Evolutionary conservation across 495 filamentous ascomycete genomes (phyloP), one percentile per base, ranked within the genome.

Genomic region (Apiosordaria backusii): DNA sequence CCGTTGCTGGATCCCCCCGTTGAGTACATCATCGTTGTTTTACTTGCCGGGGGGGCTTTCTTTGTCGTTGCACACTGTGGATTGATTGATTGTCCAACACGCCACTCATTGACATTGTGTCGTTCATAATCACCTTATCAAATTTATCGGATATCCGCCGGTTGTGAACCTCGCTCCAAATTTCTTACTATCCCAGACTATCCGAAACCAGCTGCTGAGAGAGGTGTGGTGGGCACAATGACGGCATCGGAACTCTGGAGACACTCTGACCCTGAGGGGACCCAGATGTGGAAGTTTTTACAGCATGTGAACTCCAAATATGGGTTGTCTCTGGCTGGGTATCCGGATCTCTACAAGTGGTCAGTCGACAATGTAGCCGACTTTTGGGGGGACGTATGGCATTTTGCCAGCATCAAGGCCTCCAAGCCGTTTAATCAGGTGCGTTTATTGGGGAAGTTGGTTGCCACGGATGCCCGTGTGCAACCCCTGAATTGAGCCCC

Each of bases 341-440:
- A 96, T 70, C 76, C 88, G 22, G 82, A 85, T 13, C 83, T 97
- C 15, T 90, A 92, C 79, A 79, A 83, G 69, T 99, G 95, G 95
- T 96, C 91, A 63, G 85, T 93, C 61, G 83, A 88, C 19, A 84
- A 96, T 70, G 82, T 91, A 23, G 82, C 86, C 13, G 75, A 83
- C 6, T 95, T 97, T 71, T 99, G 95, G 95, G 87, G 82, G 21
- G 87, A 95, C 68, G 84, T 93, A 7, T 97, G 92, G 92, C 78
- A 89, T 54, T 95, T 89, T 74, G 89, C 87, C 4, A 86, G 87
- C 45, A 84, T 97, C 68, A 86, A 82, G 62, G 85, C 90, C 18
- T 89, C 90, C n/a, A 76, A 77, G 68, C 77, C 80, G 4, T 92
- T 87, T 75, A 76, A 83, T 16, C 74, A 83, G 68, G 90, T 92